Percentiles rank a stretch among this genome's conserved stretches.
Evolutionary conservation across 164 flowering plant genomes (phyloP).

Genomic region (Kalanchoe fedtschenkoi): DNA sequence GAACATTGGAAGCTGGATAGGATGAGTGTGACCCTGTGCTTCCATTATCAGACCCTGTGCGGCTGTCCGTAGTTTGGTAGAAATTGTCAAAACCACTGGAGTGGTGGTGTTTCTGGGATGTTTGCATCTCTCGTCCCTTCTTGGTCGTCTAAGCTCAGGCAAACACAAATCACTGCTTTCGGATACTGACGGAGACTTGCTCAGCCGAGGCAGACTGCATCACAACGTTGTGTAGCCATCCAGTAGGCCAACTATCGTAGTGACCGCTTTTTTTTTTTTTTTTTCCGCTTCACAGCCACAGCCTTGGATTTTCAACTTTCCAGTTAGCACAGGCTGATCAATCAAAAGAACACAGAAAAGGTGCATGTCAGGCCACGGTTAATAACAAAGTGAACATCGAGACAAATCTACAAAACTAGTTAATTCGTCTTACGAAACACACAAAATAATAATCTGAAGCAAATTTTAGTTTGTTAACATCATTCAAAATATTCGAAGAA

Average conservation of each 20-base stretch:
- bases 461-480: no score
- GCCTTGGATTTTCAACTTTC: not conserved
- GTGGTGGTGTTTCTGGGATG: conserved; percentile 26
- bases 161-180: no score
- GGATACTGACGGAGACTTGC: no score
- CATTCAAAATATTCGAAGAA: no score
- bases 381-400: not conserved
- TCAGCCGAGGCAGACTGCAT: not conserved
- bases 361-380: not conserved
- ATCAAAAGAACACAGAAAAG: not conserved
- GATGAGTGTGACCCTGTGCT: not conserved
- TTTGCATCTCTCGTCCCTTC: conserved; percentile 26
- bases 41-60: conserved; percentile 5
- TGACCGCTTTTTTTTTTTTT: not conserved
- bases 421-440: not conserved
- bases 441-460: no score
- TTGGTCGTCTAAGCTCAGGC: not conserved
- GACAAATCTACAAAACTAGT: not conserved
- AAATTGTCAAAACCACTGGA: conserved; percentile 19
- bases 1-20: not conserved
- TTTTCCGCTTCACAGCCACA: not conserved
- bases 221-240: not conserved
- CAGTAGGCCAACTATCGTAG: not conserved
- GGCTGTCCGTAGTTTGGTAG: conserved; percentile 10
- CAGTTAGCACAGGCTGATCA: not conserved